Conservation (phyloP, 2,329 filamentous ascomycete species). For the Orbilia ellipsospora region DNA sequence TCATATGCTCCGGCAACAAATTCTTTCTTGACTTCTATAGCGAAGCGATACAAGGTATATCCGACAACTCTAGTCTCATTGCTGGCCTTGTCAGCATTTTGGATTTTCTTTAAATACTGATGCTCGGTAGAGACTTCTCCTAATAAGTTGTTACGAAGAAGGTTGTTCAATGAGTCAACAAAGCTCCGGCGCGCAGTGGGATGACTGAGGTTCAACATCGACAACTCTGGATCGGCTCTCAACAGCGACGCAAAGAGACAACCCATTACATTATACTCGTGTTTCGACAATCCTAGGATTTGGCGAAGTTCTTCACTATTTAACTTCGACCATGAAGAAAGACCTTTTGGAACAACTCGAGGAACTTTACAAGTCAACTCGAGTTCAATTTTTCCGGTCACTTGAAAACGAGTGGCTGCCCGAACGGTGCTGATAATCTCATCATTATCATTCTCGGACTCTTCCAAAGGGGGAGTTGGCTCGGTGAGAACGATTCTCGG, state of each 20-base stretch:
- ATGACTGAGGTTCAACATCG: neutral
- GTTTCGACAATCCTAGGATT: neutral
- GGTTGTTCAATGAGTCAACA: neutral
- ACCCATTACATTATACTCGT: neutral
- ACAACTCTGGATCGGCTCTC: neutral
- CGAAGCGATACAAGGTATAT: slow-evolving; percentile 9
- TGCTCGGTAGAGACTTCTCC: neutral
- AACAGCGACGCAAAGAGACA: neutral
- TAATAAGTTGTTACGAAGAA: neutral
- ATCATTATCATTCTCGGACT: neutral
- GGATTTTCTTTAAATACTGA: slow-evolving; percentile 1
- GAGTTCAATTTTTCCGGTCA: no score
- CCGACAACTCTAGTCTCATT: neutral
- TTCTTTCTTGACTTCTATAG: slow-evolving; percentile 7
- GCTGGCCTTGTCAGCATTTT: neutral
- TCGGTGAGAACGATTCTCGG: neutral
- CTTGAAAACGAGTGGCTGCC: no score
- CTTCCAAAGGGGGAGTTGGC: neutral
- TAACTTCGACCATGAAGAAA: no score
- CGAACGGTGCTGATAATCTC: no score
- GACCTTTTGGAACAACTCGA: no score
- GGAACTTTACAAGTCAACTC: no score
- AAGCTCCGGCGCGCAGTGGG: neutral
- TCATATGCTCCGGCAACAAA: neutral
- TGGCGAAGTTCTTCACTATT: neutral